A percentile compares a stretch with the other conserved stretches of the same genome.
These are phyloP conservation scores for Ramaria sp. DNA, from an alignment of 768 basidiomycete genomes.

Conservation along the genomic window DNA sequence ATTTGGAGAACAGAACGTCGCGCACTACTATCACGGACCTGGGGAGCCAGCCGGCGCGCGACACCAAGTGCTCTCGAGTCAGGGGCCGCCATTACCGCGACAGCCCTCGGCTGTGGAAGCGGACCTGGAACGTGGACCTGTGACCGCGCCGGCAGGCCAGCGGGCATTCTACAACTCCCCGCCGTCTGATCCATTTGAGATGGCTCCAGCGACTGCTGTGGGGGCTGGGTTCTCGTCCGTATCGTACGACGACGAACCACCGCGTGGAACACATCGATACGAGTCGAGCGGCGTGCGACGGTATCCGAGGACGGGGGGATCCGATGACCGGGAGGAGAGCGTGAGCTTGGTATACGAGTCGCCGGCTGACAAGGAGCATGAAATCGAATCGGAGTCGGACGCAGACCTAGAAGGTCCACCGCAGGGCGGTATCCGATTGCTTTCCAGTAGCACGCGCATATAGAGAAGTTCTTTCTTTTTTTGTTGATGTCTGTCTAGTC, in stretches of 20 bases:
- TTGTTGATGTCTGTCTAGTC: background rate
- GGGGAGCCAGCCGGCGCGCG: constrained; percentile 34
- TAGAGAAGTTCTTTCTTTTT: background rate
- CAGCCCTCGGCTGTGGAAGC: constrained; percentile 17
- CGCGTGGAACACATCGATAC: constrained; percentile 11
- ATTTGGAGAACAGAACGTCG: constrained; percentile 61
- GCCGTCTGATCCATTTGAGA: constrained; percentile 20
- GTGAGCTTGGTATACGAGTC: constrained; percentile 15
- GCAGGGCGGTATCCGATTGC: constrained; percentile 2
- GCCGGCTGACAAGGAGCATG: background rate
- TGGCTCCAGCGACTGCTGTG: constrained; percentile 21
- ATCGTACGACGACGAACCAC: constrained; percentile 10
- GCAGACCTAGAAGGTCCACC: background rate
- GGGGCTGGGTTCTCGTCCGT: constrained; percentile 14
- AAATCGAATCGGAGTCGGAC: background rate
- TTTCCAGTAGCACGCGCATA: constrained; percentile 3
- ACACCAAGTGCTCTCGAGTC: constrained; percentile 35
- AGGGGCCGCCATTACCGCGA: constrained; percentile 11
- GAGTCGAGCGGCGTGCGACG: constrained; percentile 23
- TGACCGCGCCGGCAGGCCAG: constrained; percentile 22
- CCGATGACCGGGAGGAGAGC: constrained; percentile 54
- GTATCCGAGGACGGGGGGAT: constrained; percentile 25
- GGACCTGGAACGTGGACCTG: constrained; percentile 16
- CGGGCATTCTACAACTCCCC: background rate
- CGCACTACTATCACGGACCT: constrained; percentile 61